Conservation (phyloP, 495 filamentous ascomycete species). For the Podospora didyma region DNA sequence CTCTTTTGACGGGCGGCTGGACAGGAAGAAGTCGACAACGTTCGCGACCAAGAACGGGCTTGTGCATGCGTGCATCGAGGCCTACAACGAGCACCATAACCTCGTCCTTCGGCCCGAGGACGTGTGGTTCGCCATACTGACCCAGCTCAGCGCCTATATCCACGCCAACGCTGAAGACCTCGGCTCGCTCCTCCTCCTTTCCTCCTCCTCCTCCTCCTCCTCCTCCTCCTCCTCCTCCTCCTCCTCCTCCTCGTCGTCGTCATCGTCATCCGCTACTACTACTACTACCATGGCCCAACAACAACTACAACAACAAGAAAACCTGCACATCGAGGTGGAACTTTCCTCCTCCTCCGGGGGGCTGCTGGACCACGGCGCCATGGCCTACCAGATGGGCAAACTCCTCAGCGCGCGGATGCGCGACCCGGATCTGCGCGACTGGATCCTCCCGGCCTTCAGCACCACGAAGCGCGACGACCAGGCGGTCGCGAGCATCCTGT, state of each 20-base stretch:
- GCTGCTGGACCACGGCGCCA: slow-evolving; percentile 32
- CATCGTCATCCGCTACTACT: no score
- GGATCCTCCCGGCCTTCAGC: slow-evolving; percentile 43
- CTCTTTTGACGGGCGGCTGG: slow-evolving; percentile 23
- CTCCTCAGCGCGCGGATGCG: slow-evolving; percentile 31
- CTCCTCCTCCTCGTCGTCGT: no score
- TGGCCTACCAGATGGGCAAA: slow-evolving; percentile 37
- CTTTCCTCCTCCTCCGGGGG: no score
- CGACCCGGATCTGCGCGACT: slow-evolving; percentile 33
- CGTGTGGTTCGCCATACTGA: slow-evolving; percentile 56
- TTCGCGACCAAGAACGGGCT: slow-evolving; percentile 47
- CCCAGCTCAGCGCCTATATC: slow-evolving; percentile 51
- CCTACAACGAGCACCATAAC: slow-evolving; percentile 53
- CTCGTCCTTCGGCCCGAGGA: slow-evolving; percentile 58
- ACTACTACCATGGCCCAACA: slow-evolving; percentile 30
- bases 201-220: no score
- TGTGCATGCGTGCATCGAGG: slow-evolving; percentile 44
- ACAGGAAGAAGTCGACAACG: slow-evolving; percentile 24
- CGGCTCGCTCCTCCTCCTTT: slow-evolving; percentile 36
- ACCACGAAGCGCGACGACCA: slow-evolving; percentile 41
- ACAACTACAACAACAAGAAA: slow-evolving; percentile 24
- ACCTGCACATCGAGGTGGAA: slow-evolving; percentile 36
- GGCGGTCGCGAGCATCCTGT: slow-evolving; percentile 37
- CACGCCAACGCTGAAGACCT: slow-evolving; percentile 45
- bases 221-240: no score